Base-by-base conservation (phyloP, 345 rosid species). In the Clarkia xantiana region DNA sequence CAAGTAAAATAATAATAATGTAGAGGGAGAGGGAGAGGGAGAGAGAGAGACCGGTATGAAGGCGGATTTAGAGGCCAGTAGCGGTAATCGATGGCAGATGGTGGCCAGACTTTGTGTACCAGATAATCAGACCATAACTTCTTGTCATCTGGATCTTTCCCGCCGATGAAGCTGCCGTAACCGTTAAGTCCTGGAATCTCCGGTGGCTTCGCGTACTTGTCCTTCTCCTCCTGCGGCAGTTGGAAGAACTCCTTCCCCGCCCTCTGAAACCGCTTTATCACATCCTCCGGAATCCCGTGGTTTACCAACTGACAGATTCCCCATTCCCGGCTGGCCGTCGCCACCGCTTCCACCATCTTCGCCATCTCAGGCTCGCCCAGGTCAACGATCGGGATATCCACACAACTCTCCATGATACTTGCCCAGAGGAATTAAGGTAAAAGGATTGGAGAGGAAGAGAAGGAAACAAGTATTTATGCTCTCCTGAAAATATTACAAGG, bases 11-110 rank as follows among this genome's bases (percentile, higher is more conserved):
- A n/a, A n/a, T n/a, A n/a, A n/a, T n/a, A n/a, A n/a, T n/a, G n/a
- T n/a, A n/a, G n/a, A n/a, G n/a, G n/a, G n/a, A n/a, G n/a, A n/a
- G n/a, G n/a, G 1, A 14, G 41, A 23, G 14, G 3, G 0, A 3
- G 14, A 19, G 17, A 1, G 17, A 4, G 42, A 23, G 20, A 77
- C 97, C 87, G 78, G 74, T 90, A 90, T 34, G 76, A 68, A 14
- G 86, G 62, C 2, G 97, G 89, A 18, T 71, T 74, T n/a, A 50
- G 49, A 3, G 97, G 97, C 97, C 97, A 90, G 66, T 77, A 90
- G 12, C 45, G 55, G 63, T 81, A 64, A 23, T 86, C 71, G 52
- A 83, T 60, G 23, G 56, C 39, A 0, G 74, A 51, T 42, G 82
- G 84, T 20, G 97, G 97, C 91, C 86, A 90, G 40, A 90, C 66